phyloP scores from a whole-genome alignment of 768 basidiomycete genomes.

The Pleurotus sapidus region DNA sequence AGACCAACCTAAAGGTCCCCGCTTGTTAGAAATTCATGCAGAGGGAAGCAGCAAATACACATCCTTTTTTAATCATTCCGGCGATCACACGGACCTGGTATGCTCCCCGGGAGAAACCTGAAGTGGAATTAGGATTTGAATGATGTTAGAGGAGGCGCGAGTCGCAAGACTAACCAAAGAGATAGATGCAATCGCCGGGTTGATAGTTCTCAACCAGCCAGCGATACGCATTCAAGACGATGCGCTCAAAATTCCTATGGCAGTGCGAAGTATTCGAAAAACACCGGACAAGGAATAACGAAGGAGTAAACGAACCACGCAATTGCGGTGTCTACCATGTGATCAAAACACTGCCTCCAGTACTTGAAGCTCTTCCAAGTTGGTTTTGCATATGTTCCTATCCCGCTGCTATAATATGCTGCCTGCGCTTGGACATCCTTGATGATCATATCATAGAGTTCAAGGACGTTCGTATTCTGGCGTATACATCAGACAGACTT shows the following conservation, averaged over 20 bases:
- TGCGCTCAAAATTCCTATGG: constrained; percentile 33
- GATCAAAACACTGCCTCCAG: constrained; percentile 12
- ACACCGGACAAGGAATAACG: background rate
- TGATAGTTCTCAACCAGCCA: constrained; percentile 38
- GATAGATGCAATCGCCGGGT: constrained; percentile 27
- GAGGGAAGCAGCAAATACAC: background rate
- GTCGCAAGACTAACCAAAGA: constrained; percentile 32
- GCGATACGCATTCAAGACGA: constrained; percentile 31
- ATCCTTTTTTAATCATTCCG: constrained; percentile 37
- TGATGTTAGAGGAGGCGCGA: background rate
- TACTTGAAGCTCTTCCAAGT: constrained; percentile 11
- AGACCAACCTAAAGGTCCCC: constrained; percentile 32
- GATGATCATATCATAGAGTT: constrained; percentile 29
- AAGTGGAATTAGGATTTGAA: background rate
- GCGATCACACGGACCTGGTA: constrained; percentile 42
- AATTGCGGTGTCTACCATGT: constrained; percentile 26
- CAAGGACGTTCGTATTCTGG: constrained; percentile 41
- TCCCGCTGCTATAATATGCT: constrained; percentile 38
- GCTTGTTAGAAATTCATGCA: too few species aligned
- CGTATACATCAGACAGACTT: too few species aligned
- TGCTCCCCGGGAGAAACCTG: constrained; percentile 48
- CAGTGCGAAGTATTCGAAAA: background rate
- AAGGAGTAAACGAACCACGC: constrained; percentile 24
- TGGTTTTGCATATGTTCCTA: constrained; percentile 29
- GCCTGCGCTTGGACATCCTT: constrained; percentile 27